Percentiles rank a stretch among this genome's conserved stretches.
phyloP scores from a whole-genome alignment of 192 early-diverging fungal genomes.

The Backusella westeae region DNA sequence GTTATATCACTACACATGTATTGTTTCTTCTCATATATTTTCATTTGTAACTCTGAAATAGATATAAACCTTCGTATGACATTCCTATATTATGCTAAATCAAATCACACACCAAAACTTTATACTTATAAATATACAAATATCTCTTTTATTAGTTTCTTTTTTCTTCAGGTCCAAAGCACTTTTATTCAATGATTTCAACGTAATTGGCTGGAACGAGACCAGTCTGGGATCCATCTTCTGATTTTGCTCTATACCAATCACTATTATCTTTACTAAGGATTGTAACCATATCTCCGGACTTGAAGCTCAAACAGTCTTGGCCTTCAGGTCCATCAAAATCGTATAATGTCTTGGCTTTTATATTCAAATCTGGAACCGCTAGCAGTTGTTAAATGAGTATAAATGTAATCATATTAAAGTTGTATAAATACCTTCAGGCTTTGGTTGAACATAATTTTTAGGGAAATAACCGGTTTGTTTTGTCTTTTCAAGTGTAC shows the following conservation, averaged over 20 bases:
- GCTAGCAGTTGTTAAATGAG: background rate
- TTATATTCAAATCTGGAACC: conserved; percentile 32
- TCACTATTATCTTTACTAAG: conserved; percentile 46
- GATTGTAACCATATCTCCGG: conserved; percentile 61
- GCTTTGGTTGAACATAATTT: conserved; percentile 41
- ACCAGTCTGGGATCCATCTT: conserved; percentile 31
- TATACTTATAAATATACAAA: too few relatives aligned
- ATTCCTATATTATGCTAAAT: too few relatives aligned
- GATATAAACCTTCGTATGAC: too few relatives aligned
- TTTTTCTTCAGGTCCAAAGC: too few relatives aligned
- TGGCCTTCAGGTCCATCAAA: conserved; percentile 39
- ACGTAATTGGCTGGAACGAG: conserved; percentile 50
- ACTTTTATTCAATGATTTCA: conserved; percentile 31
- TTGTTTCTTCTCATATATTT: too few relatives aligned
- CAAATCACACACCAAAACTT: too few relatives aligned
- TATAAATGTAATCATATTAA: background rate
- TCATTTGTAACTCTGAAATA: too few relatives aligned
- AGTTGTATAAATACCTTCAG: conserved; percentile 10
- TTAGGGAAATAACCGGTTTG: conserved; percentile 50
- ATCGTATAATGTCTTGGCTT: conserved; percentile 42
- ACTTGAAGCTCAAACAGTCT: conserved; percentile 62
- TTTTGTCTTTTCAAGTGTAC: conserved; percentile 32
- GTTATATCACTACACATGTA: too few relatives aligned
- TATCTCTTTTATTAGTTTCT: too few relatives aligned
- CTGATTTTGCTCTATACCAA: conserved; percentile 45